phyloP scores from a whole-genome alignment of 768 basidiomycete genomes.

The Auricularia auricula-judae region DNA sequence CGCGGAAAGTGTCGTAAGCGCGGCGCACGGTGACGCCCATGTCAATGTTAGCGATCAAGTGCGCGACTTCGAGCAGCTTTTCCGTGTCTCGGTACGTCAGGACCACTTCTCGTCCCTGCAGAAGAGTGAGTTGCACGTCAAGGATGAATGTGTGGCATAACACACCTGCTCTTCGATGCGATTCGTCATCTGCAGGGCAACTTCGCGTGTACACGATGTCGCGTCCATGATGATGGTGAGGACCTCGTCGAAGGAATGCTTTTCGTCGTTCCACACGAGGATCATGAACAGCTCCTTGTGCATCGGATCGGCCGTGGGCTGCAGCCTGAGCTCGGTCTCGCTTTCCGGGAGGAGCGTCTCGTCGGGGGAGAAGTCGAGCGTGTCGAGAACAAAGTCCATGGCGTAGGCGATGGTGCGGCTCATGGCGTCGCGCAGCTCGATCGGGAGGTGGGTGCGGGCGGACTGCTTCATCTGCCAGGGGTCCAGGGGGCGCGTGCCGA shows the following conservation, averaged over 20 bases:
- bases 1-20: slow-evolving; percentile 80
- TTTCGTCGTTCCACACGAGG: slow-evolving; percentile 94
- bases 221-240: slow-evolving; percentile 56
- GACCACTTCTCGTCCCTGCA: slow-evolving; percentile 67
- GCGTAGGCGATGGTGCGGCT: slow-evolving; percentile 62
- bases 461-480: slow-evolving; percentile 44
- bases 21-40: slow-evolving; percentile 82
- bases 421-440: slow-evolving; percentile 66
- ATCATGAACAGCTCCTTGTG: slow-evolving; percentile 72
- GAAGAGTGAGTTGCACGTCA: not conserved
- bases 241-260: slow-evolving; percentile 86
- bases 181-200: slow-evolving; percentile 44
- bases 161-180: slow-evolving; percentile 52
- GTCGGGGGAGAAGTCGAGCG: slow-evolving; percentile 71
- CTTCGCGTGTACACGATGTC: slow-evolving; percentile 38
- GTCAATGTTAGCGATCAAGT: slow-evolving; percentile 76
- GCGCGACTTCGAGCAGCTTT: slow-evolving; percentile 65
- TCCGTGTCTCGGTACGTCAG: slow-evolving; percentile 49
- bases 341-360: slow-evolving; percentile 56
- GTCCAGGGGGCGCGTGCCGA: slow-evolving; percentile 28
- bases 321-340: slow-evolving; percentile 59
- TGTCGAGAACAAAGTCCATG: slow-evolving; percentile 74
- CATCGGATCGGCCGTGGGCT: slow-evolving; percentile 70
- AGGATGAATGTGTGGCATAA: slow-evolving; percentile 3
- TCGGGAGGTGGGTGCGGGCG: slow-evolving; percentile 42